Conservation (phyloP, 2,329 filamentous ascomycete genomes). For the Leptosphaerulina australis region DNA sequence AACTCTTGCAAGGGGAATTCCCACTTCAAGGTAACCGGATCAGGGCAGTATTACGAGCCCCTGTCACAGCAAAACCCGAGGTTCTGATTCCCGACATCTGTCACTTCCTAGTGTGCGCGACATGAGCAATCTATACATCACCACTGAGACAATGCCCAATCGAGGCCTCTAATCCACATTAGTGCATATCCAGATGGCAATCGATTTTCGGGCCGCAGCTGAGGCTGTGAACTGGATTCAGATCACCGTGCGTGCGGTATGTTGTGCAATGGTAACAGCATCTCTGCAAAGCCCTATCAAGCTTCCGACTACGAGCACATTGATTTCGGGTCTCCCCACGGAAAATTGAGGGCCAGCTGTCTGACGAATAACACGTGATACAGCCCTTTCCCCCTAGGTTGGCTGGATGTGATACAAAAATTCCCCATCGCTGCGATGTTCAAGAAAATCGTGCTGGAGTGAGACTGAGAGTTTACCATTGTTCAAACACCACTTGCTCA, state of each 20-base stretch:
- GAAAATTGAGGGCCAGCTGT: constrained; percentile 6
- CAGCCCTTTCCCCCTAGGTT: constrained; percentile 6
- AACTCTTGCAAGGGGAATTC: constrained; percentile 1
- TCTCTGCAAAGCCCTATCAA: constrained; percentile 8
- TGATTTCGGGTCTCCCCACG: constrained; percentile 31
- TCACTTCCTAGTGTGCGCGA: background rate
- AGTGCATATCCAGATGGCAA: constrained; percentile 11
- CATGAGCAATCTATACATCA: too few species aligned
- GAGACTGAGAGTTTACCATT: background rate
- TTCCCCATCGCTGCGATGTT: constrained; percentile 2
- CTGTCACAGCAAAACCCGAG: constrained; percentile 1
- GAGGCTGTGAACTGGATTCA: constrained; percentile 4
- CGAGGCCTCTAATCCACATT: constrained; percentile 2
- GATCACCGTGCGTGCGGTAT: constrained; percentile 5
- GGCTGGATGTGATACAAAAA: constrained; percentile 5
- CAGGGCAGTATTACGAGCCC: background rate
- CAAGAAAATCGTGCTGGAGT: background rate
- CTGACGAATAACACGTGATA: constrained; percentile 5
- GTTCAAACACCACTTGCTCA: constrained; percentile 7
- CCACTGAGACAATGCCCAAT: too few species aligned
- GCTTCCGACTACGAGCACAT: constrained; percentile 17
- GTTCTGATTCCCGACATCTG: constrained; percentile 1
- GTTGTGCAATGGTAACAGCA: constrained; percentile 9
- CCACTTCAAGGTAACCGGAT: too few species aligned
- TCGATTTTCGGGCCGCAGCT: constrained; percentile 11